Conservation (phyloP, 768 basidiomycete species). For the Daedaleopsis nitida region DNA sequence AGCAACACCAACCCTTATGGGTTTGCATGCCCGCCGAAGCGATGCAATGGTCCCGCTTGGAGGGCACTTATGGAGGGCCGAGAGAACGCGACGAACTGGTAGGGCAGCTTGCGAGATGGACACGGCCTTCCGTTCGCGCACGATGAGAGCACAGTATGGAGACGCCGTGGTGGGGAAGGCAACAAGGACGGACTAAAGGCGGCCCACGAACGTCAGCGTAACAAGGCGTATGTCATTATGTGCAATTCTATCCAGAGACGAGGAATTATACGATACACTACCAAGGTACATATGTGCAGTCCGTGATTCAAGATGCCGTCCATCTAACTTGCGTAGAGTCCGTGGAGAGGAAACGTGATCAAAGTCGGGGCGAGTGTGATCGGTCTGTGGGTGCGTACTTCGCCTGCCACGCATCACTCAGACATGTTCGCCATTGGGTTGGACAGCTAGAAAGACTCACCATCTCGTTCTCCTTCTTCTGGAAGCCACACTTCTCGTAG, state of each 20-base stretch:
- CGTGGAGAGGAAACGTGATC: conserved; percentile 13
- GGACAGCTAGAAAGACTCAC: conserved; percentile 40
- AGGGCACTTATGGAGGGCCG: no score
- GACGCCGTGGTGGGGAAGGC: conserved; percentile 3
- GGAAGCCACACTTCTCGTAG: conserved; percentile 94
- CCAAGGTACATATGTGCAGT: conserved; percentile 18
- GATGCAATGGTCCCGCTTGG: no score
- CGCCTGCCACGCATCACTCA: conserved; percentile 39
- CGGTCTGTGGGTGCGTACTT: conserved; percentile 55
- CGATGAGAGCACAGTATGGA: no score
- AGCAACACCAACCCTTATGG: no score
- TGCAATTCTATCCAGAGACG: conserved; percentile 1
- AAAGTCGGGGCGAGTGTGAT: conserved; percentile 41
- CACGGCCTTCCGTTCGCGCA: no score
- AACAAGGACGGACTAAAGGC: neutral
- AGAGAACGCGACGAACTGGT: no score
- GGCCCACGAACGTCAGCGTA: neutral
- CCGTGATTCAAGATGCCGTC: conserved; percentile 7
- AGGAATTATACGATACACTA: conserved; percentile 15
- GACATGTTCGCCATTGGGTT: neutral
- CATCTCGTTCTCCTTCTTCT: conserved; percentile 94
- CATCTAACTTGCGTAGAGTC: conserved; percentile 9
- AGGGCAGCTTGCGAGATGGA: no score
- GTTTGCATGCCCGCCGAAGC: no score
- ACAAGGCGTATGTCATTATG: conserved; percentile 4